A percentile compares a stretch with the other conserved stretches of the same genome.
Evolutionary conservation across 176 grass and related monocot species (phyloP).

Genomic region (Thinopyrum elongatum): DNA sequence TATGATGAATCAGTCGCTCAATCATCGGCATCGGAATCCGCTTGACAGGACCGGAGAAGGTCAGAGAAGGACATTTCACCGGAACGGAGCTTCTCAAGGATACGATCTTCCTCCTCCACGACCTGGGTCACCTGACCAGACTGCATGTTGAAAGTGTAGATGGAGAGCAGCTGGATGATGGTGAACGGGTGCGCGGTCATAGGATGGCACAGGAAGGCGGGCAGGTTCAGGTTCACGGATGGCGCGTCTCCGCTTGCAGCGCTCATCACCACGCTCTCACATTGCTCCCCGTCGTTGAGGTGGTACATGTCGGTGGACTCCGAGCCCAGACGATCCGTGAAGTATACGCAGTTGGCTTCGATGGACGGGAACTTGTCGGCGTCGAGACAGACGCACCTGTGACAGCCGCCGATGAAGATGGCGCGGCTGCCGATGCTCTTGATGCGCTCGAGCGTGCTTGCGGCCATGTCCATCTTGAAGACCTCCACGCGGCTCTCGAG

Average conservation of each 20-base stretch:
- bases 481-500: neutral
- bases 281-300: neutral
- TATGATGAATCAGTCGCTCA: neutral
- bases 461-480: neutral
- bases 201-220: neutral
- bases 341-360: neutral
- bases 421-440: neutral
- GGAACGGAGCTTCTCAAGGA: neutral
- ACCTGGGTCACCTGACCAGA: neutral
- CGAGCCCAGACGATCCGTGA: neutral
- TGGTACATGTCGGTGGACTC: neutral
- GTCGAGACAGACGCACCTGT: neutral
- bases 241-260: neutral
- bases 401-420: neutral
- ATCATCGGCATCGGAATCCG: neutral
- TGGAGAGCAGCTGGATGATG: neutral
- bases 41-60: neutral
- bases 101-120: neutral
- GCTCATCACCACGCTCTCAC: neutral
- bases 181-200: neutral
- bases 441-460: neutral
- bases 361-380: neutral
- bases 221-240: neutral
- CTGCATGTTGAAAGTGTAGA: neutral
- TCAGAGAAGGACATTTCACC: neutral